Evolutionary conservation across 495 filamentous ascomycete genomes (phyloP).

Genomic region (Aspergillus hancockii): DNA sequence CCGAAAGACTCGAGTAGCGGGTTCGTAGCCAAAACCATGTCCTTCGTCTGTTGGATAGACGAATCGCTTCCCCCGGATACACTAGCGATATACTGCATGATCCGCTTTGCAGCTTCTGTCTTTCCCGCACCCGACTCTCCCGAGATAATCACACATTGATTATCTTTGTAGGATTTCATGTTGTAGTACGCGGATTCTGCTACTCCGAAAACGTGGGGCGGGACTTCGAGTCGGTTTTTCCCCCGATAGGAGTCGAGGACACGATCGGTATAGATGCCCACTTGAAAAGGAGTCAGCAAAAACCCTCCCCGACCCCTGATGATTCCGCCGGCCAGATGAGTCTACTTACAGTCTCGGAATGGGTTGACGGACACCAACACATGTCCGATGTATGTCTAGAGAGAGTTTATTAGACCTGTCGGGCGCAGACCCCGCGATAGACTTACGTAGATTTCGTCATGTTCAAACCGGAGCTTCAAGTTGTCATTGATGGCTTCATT

Average conservation of each 20-base stretch:
- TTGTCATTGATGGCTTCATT: conserved; percentile 99
- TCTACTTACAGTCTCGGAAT: conserved; percentile 78
- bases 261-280: conserved; percentile 96
- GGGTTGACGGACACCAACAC: conserved; percentile 99
- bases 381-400: conserved; percentile 97
- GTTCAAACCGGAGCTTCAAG: conserved; percentile 93
- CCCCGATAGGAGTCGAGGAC: conserved; percentile 89
- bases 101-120: conserved; percentile 97
- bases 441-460: conserved; percentile 91
- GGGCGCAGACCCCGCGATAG: conserved; percentile 16
- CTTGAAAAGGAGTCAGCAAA: conserved; percentile 38
- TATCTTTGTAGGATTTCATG: conserved; percentile 99
- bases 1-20: conserved; percentile 96
- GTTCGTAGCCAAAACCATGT: conserved; percentile 98
- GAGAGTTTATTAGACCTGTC: conserved; percentile 26
- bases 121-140: conserved; percentile 98
- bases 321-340: conserved; percentile 3
- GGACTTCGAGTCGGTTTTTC: conserved; percentile 94
- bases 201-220: conserved; percentile 96
- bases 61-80: conserved; percentile 86
- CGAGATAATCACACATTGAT: conserved; percentile 99
- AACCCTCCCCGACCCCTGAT: conserved; percentile 14
- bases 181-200: conserved; percentile 98
- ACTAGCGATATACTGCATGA: conserved; percentile 99
- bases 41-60: conserved; percentile 96